Conservation (phyloP, 257 asterid species). For the Solanum pimpinellifolium region DNA sequence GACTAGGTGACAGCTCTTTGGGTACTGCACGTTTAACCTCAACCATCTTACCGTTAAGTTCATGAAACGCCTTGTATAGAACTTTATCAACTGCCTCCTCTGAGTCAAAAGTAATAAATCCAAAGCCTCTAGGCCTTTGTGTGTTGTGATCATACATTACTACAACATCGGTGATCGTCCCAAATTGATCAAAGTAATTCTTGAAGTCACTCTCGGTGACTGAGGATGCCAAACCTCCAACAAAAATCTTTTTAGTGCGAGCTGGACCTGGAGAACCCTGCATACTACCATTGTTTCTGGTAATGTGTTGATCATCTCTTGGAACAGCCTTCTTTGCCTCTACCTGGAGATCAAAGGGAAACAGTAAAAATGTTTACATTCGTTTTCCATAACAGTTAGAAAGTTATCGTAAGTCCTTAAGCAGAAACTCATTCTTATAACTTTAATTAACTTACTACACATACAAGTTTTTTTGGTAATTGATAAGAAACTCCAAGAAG, state of each 20-base stretch:
- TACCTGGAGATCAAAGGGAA: slow-evolving; percentile 30
- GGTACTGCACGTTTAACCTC: slow-evolving; percentile 87
- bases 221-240: slow-evolving; percentile 63
- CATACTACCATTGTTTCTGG: slow-evolving; percentile 19
- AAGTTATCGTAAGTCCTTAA: neutral
- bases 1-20: slow-evolving; percentile 71
- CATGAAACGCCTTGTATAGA: slow-evolving; percentile 46
- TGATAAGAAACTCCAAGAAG: neutral
- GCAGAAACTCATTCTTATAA: neutral
- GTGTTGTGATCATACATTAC: slow-evolving; percentile 78
- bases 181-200: slow-evolving; percentile 54
- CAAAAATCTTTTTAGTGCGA: slow-evolving; percentile 60
- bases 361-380: neutral
- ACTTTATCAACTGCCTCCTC: slow-evolving; percentile 26
- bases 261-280: slow-evolving; percentile 48
- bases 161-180: slow-evolving; percentile 56
- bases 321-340: slow-evolving; percentile 74
- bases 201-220: slow-evolving; percentile 61
- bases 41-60: slow-evolving; percentile 78
- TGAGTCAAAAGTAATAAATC: slow-evolving; percentile 53
- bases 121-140: slow-evolving; percentile 76
- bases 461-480: neutral
- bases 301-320: slow-evolving; percentile 40
- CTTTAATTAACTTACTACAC: neutral
- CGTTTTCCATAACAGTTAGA: neutral